Percentiles rank a stretch among this genome's conserved stretches.
phyloP scores from a whole-genome alignment of 768 basidiomycete genomes.

The Pholiota microspora region DNA sequence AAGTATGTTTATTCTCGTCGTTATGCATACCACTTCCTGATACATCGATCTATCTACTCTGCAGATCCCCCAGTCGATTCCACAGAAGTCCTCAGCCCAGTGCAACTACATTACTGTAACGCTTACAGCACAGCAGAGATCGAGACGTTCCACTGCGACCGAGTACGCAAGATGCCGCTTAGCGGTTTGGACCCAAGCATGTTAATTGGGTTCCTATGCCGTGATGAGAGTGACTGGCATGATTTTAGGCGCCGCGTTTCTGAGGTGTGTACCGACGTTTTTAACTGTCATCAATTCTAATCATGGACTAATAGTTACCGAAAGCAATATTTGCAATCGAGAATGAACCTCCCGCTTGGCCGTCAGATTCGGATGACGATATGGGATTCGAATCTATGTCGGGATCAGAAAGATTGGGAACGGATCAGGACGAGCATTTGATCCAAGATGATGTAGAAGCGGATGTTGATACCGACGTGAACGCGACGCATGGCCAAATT shows the following conservation, averaged over 20 bases:
- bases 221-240: slow-evolving; percentile 80
- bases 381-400: slow-evolving; percentile 84
- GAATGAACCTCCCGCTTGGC: slow-evolving; percentile 86
- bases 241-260: slow-evolving; percentile 73
- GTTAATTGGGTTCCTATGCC: slow-evolving; percentile 90
- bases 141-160: slow-evolving; percentile 92
- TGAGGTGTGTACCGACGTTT: slow-evolving; percentile 76
- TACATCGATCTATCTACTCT: too few relatives aligned
- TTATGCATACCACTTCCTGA: too few relatives aligned
- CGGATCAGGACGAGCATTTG: slow-evolving; percentile 34
- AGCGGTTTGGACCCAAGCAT: slow-evolving; percentile 93
- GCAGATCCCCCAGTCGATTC: too few relatives aligned
- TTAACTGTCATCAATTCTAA: too few relatives aligned
- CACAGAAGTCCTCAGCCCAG: slow-evolving; percentile 33
- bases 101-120: slow-evolving; percentile 63
- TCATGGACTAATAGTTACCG: slow-evolving; percentile 38
- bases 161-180: slow-evolving; percentile 91
- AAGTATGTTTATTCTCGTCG: too few relatives aligned
- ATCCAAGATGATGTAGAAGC: not conserved
- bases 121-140: slow-evolving; percentile 76
- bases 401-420: slow-evolving; percentile 66
- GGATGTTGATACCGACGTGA: slow-evolving; percentile 19
- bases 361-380: slow-evolving; percentile 68
- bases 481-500: too few relatives aligned
- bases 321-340: slow-evolving; percentile 83